Base-by-base conservation (phyloP, 257 asterid genomes). In the Ligustrum vulgare region DNA sequence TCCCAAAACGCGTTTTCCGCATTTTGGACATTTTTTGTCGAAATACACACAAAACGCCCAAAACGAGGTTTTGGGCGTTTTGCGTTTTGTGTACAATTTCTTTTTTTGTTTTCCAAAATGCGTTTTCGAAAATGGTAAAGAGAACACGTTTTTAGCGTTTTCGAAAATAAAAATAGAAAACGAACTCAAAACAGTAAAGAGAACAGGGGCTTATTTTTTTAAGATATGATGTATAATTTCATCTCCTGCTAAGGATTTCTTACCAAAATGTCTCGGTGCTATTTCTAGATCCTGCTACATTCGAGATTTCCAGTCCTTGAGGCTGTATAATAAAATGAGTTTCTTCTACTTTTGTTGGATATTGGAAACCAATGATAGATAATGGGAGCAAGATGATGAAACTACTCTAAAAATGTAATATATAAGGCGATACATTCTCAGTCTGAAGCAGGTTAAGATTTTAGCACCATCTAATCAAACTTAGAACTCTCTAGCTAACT, bases 281-380 rank as follows among this genome's bases (percentile, higher is more conserved):
- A 16, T 71, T 63, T 63, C 12, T 37, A 4, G 4, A 16, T 25
- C 45, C 43, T 23, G 22, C 9, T 63, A 15, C 7, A 2, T 37
- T 51, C 34, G 62, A 16, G 71, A 25, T 58, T 28, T 70, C 67
- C 65, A 41, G 75, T 43, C 70, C 16, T 22, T 74, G 31, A 39
- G 49, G 13, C 71, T 35, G 25, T 8, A 18, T 25, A 70, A 71
- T 13, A 2, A 3, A 28, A 25, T 7, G 12, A 7, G 4, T 39
- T 0, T 65, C 67, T 66, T 77, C 31, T 36, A 45, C 37, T 65
- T 65, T 65, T 8, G 28, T 32, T 37, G 8, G 73, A 35, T 9
- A 62, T 73, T 25, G 10, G 31, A 66, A 34, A 8, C 62, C 31
- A 4, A 41, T 66, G 28, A 64, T n/a, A n/a, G 32, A 56, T 9